A percentile compares a stretch with the other conserved stretches of the same genome.
Evolutionary conservation across 106 monocot genomes (phyloP).

Genomic region (Ottelia alismoides): DNA sequence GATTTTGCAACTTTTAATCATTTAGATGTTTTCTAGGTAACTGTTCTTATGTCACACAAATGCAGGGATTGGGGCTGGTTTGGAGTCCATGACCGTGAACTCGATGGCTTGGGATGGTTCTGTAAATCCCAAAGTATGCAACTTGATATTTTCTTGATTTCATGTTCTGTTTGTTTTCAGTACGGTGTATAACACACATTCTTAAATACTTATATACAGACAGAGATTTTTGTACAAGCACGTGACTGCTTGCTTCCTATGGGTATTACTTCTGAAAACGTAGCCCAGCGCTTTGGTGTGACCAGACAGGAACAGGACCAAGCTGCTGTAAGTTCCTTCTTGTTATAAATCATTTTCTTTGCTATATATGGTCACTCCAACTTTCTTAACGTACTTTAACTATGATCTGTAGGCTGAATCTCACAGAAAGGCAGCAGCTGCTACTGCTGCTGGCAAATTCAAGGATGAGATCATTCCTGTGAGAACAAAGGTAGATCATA

Average conservation of each 20-base stretch:
- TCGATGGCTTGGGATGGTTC: slow-evolving; percentile 69
- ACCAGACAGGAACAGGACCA: slow-evolving; percentile 76
- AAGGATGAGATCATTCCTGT: slow-evolving; percentile 97
- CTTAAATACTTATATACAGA: too few relatives aligned
- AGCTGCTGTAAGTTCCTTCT: slow-evolving; percentile 74
- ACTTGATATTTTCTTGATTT: background rate
- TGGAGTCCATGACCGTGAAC: slow-evolving; percentile 79
- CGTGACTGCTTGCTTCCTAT: slow-evolving; percentile 76
- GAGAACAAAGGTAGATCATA: slow-evolving; percentile 64
- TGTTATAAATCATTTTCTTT: background rate
- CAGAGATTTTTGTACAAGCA: slow-evolving; percentile 44
- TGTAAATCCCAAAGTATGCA: slow-evolving; percentile 73
- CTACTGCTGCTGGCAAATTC: slow-evolving; percentile 84
- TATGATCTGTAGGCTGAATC: slow-evolving; percentile 62
- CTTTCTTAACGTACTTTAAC: background rate
- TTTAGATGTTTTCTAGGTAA: background rate
- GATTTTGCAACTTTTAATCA: background rate
- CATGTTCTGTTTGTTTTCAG: background rate
- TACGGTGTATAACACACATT: too few relatives aligned
- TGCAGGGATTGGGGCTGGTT: slow-evolving; percentile 86
- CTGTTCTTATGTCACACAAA: background rate
- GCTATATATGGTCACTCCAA: background rate
- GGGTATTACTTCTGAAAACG: slow-evolving; percentile 87
- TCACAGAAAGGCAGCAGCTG: slow-evolving; percentile 86
- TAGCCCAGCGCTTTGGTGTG: slow-evolving; percentile 66